Base-by-base conservation (phyloP, 2,329 filamentous ascomycete species). In the Fusarium nisikadoi region DNA sequence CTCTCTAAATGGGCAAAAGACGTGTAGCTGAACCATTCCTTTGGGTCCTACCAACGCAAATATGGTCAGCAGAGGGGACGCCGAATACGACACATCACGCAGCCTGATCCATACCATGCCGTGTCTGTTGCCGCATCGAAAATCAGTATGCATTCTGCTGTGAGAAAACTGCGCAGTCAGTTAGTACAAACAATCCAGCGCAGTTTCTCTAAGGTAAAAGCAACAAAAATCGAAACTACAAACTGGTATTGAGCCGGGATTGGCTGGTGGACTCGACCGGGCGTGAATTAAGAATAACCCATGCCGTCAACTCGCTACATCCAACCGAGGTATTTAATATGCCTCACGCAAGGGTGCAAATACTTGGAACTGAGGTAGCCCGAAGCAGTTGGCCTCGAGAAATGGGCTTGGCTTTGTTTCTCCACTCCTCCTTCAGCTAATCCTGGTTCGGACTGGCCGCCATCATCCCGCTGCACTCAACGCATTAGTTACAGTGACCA, bases 371-470 rank as follows among this genome's bases (percentile, higher is more conserved):
- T 19, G 46, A 64, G 49, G 74, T 76, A 72, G 68, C 68, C 67
- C 38, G 47, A 68, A 67, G 58, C 50, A 65, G 62, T 41, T 68
- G 65, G 72, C 64, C 71, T 71, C 59, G 35, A 38, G 50, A 54
- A 27, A 42, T 58, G 46, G 41, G 39, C 25, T 71, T 59, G 45
- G 45, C 38, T 46, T 60, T 56, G 17, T 39, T 65, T 70, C 72
- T 50, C 72, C 74, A 75, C 74, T 72, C 70, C 55, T 59, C 65
- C 64, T 54, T 47, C 56, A 45, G 43, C 72, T 55, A 73, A 67
- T 70, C 71, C 65, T 62, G 58, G 68, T 71, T 74, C 71, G 68
- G 71, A 36, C 61, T 66, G 71, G 65, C 68, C 71, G 61, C 55
- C 29, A 60, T 59, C 49, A 60, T 59, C 60, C 64, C 56, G 67